Evolutionary conservation across 208 protist species (phyloP).

Genomic region (Trypanosoma melophagium): DNA sequence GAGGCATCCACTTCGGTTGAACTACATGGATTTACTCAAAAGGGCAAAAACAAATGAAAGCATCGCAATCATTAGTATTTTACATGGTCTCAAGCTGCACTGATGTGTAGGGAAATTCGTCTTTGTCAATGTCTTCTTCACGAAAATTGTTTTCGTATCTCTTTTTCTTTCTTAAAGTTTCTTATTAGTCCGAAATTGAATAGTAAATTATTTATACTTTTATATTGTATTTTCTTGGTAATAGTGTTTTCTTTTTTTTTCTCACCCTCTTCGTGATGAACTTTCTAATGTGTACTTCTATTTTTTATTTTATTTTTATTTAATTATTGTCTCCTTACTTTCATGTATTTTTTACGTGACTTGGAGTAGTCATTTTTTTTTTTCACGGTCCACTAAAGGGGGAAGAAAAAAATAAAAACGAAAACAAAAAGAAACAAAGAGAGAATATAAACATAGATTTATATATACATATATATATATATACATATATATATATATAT

Average conservation of each 20-base stretch:
- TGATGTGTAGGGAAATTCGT: neutral
- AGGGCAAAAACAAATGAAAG: slow-evolving; percentile 60
- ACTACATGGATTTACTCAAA: slow-evolving; percentile 43
- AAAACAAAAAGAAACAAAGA: neutral
- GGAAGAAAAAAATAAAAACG: neutral
- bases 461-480: neutral
- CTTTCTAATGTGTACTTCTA: too few species aligned
- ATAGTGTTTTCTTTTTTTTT: too few species aligned
- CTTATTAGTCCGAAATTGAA: too few species aligned
- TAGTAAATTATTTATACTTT: too few species aligned
- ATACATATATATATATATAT: too few species aligned
- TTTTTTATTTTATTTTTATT: too few species aligned
- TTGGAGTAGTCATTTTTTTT: slow-evolving; percentile 18
- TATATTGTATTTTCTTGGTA: too few species aligned
- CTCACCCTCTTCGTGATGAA: too few species aligned
- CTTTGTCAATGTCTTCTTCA: neutral
- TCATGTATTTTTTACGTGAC: slow-evolving; percentile 19
- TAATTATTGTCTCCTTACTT: neutral
- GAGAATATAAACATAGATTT: neutral
- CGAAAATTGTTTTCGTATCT: neutral
- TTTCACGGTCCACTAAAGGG: slow-evolving; percentile 10
- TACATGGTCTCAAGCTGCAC: slow-evolving; percentile 55
- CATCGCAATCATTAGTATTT: slow-evolving; percentile 54
- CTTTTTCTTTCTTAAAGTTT: slow-evolving; percentile 6
- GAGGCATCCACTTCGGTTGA: slow-evolving; percentile 39